Base-by-base conservation (phyloP, 2,329 filamentous ascomycete genomes). In the Monosporascus sp. region DNA sequence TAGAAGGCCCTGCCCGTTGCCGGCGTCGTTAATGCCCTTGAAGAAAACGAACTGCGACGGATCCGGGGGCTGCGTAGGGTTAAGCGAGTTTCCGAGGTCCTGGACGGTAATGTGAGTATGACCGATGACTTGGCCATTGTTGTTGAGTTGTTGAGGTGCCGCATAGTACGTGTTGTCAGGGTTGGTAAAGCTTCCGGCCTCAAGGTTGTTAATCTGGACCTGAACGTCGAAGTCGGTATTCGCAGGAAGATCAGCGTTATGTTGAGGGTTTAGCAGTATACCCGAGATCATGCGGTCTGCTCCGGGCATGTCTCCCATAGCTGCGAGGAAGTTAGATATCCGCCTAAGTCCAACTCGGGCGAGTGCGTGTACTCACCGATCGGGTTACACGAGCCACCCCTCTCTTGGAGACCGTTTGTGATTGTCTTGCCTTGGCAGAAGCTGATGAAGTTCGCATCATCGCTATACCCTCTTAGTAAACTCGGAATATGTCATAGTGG, bases 11-110 rank as follows among this genome's bases (percentile, higher is more conserved):
- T 79, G 61, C 35, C 76, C 77, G 60, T 86, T 76, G 37, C 81
- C 82, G 17, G 70, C 75, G 55, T 84, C 81, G 68, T 85, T 84
- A 71, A 85, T 82, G 55, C 83, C 83, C 75, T 85, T 85, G 78
- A 86, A 85, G 68, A 85, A 85, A 63, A 71, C 79, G 59, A 81
- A 85, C 63, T 75, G 67, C 22, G 64, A 68, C 35, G 82, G 74
- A 56, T 84, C 76, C 6, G 81, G 74, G 27, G 82, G 75, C n/a
- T 66, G 60, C 8, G 62, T 71, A 9, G 82, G 81, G 64, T 77
- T 80, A 60, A 79, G 61, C 22, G 65, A 69, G 63, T 68, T 68
- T 49, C 81, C 82, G 47, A 80, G 70, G 56, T 80, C 72, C 67
- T 85, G 82, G 45, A 84, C 70, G 24, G 78, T 81, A 52, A 84